A percentile compares a stretch with the other conserved stretches of the same genome.
These are phyloP conservation scores for Hyaloraphidium curvatum DNA, from an alignment of 192 early-diverging fungal genomes.

Conservation along the genomic window DNA sequence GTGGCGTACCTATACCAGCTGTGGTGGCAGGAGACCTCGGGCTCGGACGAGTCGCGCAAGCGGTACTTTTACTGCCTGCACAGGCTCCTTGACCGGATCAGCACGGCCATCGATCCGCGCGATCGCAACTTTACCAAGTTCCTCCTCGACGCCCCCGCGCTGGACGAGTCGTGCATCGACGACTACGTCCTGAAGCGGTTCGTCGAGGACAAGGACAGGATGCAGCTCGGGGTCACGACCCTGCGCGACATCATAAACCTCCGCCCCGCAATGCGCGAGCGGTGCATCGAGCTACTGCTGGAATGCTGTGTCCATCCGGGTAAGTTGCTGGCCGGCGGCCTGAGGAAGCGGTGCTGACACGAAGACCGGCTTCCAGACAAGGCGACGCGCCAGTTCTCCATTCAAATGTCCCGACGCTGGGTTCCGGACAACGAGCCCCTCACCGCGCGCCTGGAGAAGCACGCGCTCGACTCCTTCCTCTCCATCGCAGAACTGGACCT, in stretches of 20 bases:
- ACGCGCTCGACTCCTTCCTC: constrained; percentile 23
- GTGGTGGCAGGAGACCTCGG: too few species aligned
- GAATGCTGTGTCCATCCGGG: constrained; percentile 26
- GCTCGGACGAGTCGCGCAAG: too few species aligned
- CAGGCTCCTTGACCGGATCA: not conserved
- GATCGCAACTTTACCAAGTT: constrained; percentile 54
- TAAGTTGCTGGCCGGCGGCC: constrained; percentile 5
- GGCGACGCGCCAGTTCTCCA: constrained; percentile 32
- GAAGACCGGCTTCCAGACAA: constrained; percentile 10
- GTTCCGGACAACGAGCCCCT: constrained; percentile 23
- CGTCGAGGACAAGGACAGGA: constrained; percentile 41
- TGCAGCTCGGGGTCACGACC: constrained; percentile 33
- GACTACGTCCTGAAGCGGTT: constrained; percentile 39
- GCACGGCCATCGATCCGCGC: constrained; percentile 27
- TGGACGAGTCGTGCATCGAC: constrained; percentile 36
- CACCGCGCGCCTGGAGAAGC: constrained; percentile 17
- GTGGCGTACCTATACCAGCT: too few species aligned
- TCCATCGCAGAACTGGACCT: constrained; percentile 4
- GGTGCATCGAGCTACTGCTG: constrained; percentile 32
- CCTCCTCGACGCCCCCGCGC: constrained; percentile 54
- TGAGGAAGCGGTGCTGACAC: constrained; percentile 4
- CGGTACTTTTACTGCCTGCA: not conserved
- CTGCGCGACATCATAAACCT: constrained; percentile 35
- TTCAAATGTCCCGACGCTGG: constrained; percentile 37
- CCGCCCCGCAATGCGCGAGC: constrained; percentile 30